These are phyloP conservation scores for Schizopora paradoxa DNA, from an alignment of 1,284 basidiomycete species.

Conservation along the genomic window DNA sequence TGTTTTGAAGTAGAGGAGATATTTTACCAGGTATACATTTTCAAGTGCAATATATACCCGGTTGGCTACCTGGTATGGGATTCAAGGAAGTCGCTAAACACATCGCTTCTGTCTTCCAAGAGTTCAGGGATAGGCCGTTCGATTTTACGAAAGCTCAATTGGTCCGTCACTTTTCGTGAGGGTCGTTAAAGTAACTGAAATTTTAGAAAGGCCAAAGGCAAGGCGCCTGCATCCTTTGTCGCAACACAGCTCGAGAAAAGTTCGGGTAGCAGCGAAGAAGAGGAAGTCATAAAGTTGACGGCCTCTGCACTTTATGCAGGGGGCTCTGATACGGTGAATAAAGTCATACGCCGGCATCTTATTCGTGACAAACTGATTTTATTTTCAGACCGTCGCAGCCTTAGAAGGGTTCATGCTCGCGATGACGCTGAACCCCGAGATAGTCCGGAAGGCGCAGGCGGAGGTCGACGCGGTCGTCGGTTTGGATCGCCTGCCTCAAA, in stretches of 20 bases:
- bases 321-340: neutral
- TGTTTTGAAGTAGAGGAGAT: neutral
- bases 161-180: neutral
- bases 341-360: slow-evolving; percentile 8
- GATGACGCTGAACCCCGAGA: slow-evolving; percentile 11
- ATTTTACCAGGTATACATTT: slow-evolving; percentile 1
- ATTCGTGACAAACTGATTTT: neutral
- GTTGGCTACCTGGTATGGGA: neutral
- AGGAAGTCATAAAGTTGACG: neutral
- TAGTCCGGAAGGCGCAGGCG: slow-evolving; percentile 18
- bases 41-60: neutral
- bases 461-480: slow-evolving; percentile 27
- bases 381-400: slow-evolving; percentile 13
- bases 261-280: no score
- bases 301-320: neutral
- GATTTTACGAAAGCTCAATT: neutral
- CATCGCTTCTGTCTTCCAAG: neutral
- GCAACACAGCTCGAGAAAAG: no score
- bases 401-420: slow-evolving; percentile 18
- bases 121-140: neutral
- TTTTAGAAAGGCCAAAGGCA: no score
- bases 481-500: slow-evolving; percentile 23
- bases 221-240: no score
- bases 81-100: slow-evolving; percentile 20
- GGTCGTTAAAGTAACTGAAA: neutral